A percentile compares a stretch with the other conserved stretches of the same genome.
Conservation (phyloP, 1,284 basidiomycete species). For the Trametes versicolor region DNA sequence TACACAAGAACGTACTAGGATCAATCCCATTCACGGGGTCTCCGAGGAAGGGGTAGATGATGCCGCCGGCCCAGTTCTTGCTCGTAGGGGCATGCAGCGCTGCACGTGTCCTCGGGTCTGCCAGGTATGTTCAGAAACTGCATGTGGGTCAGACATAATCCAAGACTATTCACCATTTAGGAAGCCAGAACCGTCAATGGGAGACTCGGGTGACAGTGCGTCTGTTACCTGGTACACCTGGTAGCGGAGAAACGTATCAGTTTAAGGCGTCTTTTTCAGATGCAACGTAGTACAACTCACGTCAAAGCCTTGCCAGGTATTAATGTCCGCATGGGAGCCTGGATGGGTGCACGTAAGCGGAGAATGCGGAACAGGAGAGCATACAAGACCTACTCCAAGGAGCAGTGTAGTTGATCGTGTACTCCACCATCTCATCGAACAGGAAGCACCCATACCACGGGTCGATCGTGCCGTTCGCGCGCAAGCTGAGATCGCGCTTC, state of each 20-base stretch:
- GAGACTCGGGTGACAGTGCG: conserved; percentile 46
- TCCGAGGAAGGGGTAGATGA: conserved; percentile 43
- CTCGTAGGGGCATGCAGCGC: conserved; percentile 78
- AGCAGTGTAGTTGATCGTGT: conserved; percentile 54
- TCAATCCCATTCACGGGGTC: conserved; percentile 46
- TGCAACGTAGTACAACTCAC: conserved; percentile 29
- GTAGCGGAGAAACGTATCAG: background rate
- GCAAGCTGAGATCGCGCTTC: conserved; percentile 41
- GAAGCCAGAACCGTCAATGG: conserved; percentile 51
- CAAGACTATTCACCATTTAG: conserved; percentile 60
- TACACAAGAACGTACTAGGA: conserved; percentile 50
- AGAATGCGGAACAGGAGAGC: background rate
- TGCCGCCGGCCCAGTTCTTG: conserved; percentile 59
- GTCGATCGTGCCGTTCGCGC: conserved; percentile 45
- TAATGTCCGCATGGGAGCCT: conserved; percentile 25
- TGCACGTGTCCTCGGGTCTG: conserved; percentile 55
- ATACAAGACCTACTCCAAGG: conserved; percentile 65
- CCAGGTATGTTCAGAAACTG: background rate
- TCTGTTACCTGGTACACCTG: conserved; percentile 48
- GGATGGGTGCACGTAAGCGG: background rate
- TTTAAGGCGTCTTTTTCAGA: background rate
- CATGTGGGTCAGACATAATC: background rate
- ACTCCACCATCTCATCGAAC: conserved; percentile 48
- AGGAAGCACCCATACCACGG: conserved; percentile 49
- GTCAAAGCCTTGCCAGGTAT: conserved; percentile 35